phyloP scores from a whole-genome alignment of 768 basidiomycete species.

The Cyclocybe cylindracea region DNA sequence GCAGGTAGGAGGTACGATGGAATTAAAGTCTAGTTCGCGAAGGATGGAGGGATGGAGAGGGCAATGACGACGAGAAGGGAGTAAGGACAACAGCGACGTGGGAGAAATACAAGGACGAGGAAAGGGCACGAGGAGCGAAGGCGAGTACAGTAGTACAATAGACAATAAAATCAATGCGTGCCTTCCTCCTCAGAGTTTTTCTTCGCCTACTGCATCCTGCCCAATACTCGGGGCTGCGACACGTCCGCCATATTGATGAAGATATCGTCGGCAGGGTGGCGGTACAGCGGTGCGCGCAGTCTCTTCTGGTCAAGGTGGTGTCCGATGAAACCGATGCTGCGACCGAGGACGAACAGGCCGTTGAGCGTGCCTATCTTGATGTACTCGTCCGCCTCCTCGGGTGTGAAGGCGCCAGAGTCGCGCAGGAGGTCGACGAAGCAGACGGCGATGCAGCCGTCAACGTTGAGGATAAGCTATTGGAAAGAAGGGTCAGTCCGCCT shows the following conservation, averaged over 20 bases:
- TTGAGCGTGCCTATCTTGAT: slow-evolving; percentile 96
- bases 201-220: slow-evolving; percentile 35
- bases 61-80: too few relatives aligned
- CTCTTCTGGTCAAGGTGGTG: slow-evolving; percentile 97
- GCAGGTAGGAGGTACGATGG: too few relatives aligned
- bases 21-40: too few relatives aligned
- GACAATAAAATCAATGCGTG: too few relatives aligned
- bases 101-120: too few relatives aligned
- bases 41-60: too few relatives aligned
- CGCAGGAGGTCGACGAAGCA: slow-evolving; percentile 95
- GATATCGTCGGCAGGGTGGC: slow-evolving; percentile 94
- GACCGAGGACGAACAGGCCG: slow-evolving; percentile 95
- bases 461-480: slow-evolving; percentile 85
- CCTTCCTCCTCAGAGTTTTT: too few relatives aligned
- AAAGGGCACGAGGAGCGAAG: too few relatives aligned
- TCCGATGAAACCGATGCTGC: slow-evolving; percentile 97
- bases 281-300: slow-evolving; percentile 89
- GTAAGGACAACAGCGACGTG: too few relatives aligned
- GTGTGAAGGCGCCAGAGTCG: slow-evolving; percentile 91
- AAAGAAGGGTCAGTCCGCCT: slow-evolving; percentile 2
- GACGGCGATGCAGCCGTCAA: slow-evolving; percentile 94
- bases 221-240: slow-evolving; percentile 79
- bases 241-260: slow-evolving; percentile 93
- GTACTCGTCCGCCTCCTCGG: slow-evolving; percentile 97
- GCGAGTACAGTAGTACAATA: too few relatives aligned